Evolutionary conservation across 1,139 yeast species (phyloP).

Genomic region (Yamadazyma membranifaciens): DNA sequence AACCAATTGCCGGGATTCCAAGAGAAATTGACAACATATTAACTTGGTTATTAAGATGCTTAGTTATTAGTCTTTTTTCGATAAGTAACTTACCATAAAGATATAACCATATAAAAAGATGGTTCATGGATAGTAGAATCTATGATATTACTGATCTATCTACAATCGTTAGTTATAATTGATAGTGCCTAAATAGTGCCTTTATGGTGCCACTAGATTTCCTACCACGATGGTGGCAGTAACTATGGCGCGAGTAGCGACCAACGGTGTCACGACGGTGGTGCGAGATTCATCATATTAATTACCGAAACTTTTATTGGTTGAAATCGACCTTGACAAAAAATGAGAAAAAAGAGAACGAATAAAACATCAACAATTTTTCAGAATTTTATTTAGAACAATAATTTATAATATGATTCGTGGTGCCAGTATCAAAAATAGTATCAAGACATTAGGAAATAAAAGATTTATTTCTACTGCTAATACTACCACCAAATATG

Average conservation of each 20-base stretch:
- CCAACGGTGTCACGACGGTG: background rate
- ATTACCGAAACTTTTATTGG: constrained; percentile 9
- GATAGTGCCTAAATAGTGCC: no score
- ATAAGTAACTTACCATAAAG: no score
- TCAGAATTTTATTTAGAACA: background rate
- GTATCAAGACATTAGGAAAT: constrained; percentile 20
- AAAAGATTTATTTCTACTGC: constrained; percentile 61
- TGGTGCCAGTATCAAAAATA: constrained; percentile 15
- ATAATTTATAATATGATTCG: constrained; percentile 15
- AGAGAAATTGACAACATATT: no score
- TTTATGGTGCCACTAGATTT: no score
- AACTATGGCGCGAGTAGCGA: background rate
- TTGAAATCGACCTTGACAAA: constrained; percentile 4
- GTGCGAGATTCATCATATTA: constrained; percentile 1
- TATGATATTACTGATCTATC: no score
- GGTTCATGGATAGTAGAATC: no score
- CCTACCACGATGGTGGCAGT: background rate
- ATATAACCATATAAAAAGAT: no score
- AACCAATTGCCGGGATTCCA: no score
- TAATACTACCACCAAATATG: constrained; percentile 59
- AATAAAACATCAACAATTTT: constrained; percentile 10
- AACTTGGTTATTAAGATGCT: no score
- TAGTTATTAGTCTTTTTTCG: no score
- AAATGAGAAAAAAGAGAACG: constrained; percentile 8
- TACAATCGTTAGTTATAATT: no score